phyloP scores from a whole-genome alignment of 805 yeast species.

The Candida caryicola region DNA sequence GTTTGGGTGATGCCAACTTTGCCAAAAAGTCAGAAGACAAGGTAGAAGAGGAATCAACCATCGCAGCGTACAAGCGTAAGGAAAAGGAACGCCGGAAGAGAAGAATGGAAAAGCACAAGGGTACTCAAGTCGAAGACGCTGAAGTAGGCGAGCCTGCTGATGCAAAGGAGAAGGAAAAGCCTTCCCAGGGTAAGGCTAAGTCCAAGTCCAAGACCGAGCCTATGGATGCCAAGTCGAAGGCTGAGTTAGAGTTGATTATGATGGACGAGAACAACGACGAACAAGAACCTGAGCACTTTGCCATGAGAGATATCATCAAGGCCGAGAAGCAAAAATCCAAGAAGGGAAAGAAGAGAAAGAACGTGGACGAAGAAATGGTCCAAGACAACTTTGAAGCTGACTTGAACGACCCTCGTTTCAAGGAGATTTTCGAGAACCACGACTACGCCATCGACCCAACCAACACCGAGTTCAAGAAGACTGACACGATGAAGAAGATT shows the following conservation, averaged over 20 bases:
- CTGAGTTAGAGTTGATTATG: slow-evolving; percentile 75
- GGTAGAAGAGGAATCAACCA: slow-evolving; percentile 48
- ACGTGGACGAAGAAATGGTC: slow-evolving; percentile 47
- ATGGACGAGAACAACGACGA: slow-evolving; percentile 48
- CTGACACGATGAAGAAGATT: slow-evolving; percentile 81
- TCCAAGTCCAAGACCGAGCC: slow-evolving; percentile 5
- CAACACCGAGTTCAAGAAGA: slow-evolving; percentile 83
- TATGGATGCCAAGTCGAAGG: slow-evolving; percentile 35
- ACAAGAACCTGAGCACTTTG: slow-evolving; percentile 60
- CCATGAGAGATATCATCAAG: slow-evolving; percentile 72
- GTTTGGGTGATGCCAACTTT: slow-evolving; percentile 37
- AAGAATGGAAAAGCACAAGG: slow-evolving; percentile 75
- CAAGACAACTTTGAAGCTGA: slow-evolving; percentile 62
- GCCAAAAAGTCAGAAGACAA: slow-evolving; percentile 22
- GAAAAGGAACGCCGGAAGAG: slow-evolving; percentile 90
- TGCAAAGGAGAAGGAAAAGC: slow-evolving; percentile 16
- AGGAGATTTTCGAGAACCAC: slow-evolving; percentile 77
- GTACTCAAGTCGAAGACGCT: slow-evolving; percentile 50
- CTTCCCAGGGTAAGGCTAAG: slow-evolving; percentile 16
- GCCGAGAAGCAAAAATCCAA: slow-evolving; percentile 64
- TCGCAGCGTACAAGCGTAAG: slow-evolving; percentile 77
- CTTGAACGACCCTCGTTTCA: slow-evolving; percentile 80
- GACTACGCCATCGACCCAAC: slow-evolving; percentile 95
- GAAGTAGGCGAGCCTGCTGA: slow-evolving; percentile 52
- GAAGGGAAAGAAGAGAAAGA: slow-evolving; percentile 45